These are phyloP conservation scores for Starmerella apis DNA, from an alignment of 805 yeast genomes.

Conservation along the genomic window DNA sequence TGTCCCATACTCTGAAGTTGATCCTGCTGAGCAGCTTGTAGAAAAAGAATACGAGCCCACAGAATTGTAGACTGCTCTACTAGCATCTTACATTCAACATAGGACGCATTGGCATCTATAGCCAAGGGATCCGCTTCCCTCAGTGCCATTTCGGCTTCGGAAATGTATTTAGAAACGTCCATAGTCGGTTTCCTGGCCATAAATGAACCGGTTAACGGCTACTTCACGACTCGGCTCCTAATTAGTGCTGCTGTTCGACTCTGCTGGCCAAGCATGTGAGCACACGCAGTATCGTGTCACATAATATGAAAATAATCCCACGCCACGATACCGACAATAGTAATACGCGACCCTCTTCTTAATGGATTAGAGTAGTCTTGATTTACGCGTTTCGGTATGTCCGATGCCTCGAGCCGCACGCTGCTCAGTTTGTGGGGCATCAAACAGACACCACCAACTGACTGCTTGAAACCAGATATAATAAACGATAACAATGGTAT, in stretches of 20 bases:
- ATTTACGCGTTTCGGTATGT: constrained; percentile 4
- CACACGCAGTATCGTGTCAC: too few relatives aligned
- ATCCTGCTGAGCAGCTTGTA: constrained; percentile 38
- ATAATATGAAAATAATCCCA: too few relatives aligned
- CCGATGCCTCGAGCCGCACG: constrained; percentile 7
- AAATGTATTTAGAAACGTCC: constrained; percentile 41
- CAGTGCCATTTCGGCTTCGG: constrained; percentile 41
- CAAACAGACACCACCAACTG: not conserved
- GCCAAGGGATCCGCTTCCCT: constrained; percentile 44
- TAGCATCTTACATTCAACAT: constrained; percentile 33
- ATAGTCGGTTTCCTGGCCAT: constrained; percentile 13
- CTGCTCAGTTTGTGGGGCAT: constrained; percentile 6
- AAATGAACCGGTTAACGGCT: not conserved
- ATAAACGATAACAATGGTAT: not conserved
- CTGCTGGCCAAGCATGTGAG: too few relatives aligned
- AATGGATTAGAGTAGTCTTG: too few relatives aligned
- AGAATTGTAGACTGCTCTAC: constrained; percentile 36
- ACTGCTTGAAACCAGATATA: not conserved
- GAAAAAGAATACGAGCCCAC: constrained; percentile 38
- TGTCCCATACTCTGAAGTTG: constrained; percentile 35
- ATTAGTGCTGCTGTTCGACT: too few relatives aligned
- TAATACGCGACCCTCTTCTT: not conserved
- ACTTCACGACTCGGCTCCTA: too few relatives aligned
- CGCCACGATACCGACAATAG: not conserved
- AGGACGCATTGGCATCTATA: constrained; percentile 39